Evolutionary conservation across 2,329 filamentous ascomycete species (phyloP).

Genomic region (Lachnellula hyalina): DNA sequence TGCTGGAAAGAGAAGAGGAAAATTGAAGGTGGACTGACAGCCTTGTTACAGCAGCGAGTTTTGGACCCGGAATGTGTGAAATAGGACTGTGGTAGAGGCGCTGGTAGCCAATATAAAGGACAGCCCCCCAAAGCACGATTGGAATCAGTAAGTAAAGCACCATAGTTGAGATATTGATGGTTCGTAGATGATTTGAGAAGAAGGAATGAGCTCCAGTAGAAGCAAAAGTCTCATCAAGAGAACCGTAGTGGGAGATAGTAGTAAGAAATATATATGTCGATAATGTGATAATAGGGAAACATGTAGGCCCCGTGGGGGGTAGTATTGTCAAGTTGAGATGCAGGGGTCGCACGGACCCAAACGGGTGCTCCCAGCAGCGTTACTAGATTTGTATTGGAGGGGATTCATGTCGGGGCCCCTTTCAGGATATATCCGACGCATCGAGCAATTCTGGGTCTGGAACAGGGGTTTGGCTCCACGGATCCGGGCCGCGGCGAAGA

Average conservation of each 20-base stretch:
- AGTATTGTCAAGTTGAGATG: not conserved
- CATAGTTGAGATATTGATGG: not conserved
- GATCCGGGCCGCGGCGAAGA: no score
- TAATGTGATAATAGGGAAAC: not conserved
- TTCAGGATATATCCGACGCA: not conserved
- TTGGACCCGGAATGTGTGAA: slow-evolving; percentile 22
- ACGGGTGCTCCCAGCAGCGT: not conserved
- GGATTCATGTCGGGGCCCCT: not conserved
- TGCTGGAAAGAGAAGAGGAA: no score
- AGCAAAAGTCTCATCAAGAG: no score
- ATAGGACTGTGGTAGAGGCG: slow-evolving; percentile 25
- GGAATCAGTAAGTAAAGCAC: not conserved
- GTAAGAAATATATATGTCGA: no score
- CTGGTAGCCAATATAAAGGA: not conserved
- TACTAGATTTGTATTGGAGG: not conserved
- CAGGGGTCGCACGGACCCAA: not conserved
- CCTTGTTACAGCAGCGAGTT: slow-evolving; percentile 14
- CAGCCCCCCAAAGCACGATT: not conserved
- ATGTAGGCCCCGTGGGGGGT: not conserved
- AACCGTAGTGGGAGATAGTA: no score
- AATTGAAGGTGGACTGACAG: not conserved
- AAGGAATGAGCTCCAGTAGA: not conserved
- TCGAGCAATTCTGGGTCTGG: no score
- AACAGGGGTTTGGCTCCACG: no score
- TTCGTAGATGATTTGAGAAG: not conserved